Evolutionary conservation across 768 basidiomycete species (phyloP).

Genomic region (Podaxis mareebaensis): DNA sequence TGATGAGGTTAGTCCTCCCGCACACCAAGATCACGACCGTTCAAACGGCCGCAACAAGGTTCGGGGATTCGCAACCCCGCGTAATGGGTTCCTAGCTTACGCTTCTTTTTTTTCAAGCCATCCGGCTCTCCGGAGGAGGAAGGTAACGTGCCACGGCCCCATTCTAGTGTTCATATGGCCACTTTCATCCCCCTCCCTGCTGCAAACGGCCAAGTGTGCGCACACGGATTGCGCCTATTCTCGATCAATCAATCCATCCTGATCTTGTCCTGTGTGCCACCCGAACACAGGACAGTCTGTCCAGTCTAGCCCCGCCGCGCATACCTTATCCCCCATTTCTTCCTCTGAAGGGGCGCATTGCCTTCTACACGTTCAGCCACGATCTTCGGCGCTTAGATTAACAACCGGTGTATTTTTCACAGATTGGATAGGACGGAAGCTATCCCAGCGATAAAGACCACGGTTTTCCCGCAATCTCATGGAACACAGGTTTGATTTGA

Average conservation of each 20-base stretch:
- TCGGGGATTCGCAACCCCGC: background rate
- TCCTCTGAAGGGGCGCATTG: background rate
- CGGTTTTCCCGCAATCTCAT: background rate
- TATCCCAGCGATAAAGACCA: background rate
- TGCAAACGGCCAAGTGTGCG: background rate
- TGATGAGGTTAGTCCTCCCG: background rate
- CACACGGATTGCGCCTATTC: slow-evolving; percentile 2
- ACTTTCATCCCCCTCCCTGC: background rate
- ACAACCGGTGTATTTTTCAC: background rate
- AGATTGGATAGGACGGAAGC: background rate
- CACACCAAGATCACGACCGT: background rate
- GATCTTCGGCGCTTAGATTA: background rate
- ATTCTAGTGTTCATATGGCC: background rate
- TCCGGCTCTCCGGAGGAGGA: background rate
- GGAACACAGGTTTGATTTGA: background rate
- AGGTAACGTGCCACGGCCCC: background rate
- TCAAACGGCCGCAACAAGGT: background rate
- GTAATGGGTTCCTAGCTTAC: background rate
- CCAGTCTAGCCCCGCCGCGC: background rate
- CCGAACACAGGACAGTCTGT: background rate
- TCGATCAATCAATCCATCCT: background rate
- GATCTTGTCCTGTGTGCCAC: background rate
- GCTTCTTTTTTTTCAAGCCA: background rate
- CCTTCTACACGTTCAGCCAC: background rate
- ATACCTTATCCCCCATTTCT: background rate